phyloP scores from a whole-genome alignment of 140 eudicot genomes.

The Flaveria floridana region DNA sequence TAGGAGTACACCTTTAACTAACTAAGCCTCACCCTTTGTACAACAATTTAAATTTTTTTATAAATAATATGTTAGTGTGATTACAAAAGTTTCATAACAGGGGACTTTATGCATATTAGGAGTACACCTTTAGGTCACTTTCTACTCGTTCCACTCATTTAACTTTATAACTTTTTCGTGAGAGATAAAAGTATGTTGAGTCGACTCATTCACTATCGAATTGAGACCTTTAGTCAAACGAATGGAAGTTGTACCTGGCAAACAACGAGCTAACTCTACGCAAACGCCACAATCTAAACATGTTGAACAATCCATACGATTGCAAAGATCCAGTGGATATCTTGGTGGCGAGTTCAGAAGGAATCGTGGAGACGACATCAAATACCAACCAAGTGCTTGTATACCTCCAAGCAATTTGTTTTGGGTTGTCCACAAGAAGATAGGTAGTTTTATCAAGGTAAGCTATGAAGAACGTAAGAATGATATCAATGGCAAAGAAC shows the following conservation, averaged over 20 bases:
- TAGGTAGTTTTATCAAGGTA: conserved; percentile 66
- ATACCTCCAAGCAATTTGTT: conserved; percentile 64
- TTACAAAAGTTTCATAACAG: not conserved
- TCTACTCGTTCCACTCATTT: not conserved
- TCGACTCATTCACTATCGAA: not conserved
- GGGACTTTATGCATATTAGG: not conserved
- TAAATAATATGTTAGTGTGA: not conserved
- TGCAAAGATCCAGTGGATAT: conserved; percentile 37
- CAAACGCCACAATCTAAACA: conserved; percentile 85
- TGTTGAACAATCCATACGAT: conserved; percentile 57
- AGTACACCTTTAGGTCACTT: conserved; percentile 1
- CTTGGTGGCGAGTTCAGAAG: conserved; percentile 53
- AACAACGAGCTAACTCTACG: conserved; percentile 73
- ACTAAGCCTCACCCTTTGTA: not conserved
- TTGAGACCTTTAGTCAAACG: not conserved
- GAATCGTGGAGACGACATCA: conserved; percentile 67
- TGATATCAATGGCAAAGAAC: conserved; percentile 66
- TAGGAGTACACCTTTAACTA: no score
- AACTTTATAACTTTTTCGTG: not conserved
- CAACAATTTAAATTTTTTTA: not conserved
- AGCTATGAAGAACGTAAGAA: conserved; percentile 82
- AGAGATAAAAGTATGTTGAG: not conserved
- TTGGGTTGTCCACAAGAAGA: conserved; percentile 58
- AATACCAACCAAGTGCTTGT: conserved; percentile 48
- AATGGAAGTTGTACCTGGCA: conserved; percentile 46